Evolutionary conservation across 768 basidiomycete genomes (phyloP).

Genomic region (Mycena venus): DNA sequence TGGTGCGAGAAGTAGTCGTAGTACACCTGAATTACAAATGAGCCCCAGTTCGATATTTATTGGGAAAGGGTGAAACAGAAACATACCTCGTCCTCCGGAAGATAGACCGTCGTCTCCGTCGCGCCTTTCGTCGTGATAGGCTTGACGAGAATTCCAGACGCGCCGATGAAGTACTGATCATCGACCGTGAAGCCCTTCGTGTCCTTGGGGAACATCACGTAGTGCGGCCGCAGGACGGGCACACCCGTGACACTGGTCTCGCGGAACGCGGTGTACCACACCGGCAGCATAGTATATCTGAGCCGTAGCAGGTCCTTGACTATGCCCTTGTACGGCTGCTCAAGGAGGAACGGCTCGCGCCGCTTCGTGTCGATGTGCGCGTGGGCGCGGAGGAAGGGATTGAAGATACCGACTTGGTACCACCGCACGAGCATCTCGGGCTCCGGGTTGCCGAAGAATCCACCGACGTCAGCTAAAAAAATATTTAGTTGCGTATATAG

Average conservation of each 20-base stretch:
- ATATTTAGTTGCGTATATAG: neutral
- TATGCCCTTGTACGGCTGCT: constrained; percentile 90
- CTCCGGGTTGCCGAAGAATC: constrained; percentile 98
- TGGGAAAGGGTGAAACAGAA: neutral
- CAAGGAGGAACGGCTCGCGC: constrained; percentile 93
- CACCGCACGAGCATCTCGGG: constrained; percentile 96
- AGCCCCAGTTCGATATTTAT: neutral
- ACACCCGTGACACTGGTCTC: constrained; percentile 86
- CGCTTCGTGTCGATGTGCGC: constrained; percentile 98
- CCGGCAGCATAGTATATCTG: constrained; percentile 87
- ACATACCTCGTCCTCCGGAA: constrained; percentile 86
- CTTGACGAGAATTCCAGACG: constrained; percentile 90
- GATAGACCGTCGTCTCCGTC: constrained; percentile 80
- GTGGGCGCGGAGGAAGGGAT: constrained; percentile 98
- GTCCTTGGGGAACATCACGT: constrained; percentile 93
- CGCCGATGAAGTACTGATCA: constrained; percentile 94
- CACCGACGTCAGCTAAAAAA: constrained; percentile 91
- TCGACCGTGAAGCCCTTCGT: constrained; percentile 88
- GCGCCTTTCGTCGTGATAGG: constrained; percentile 86
- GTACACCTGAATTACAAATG: constrained; percentile 71
- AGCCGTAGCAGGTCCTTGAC: constrained; percentile 84
- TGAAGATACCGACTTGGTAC: constrained; percentile 96
- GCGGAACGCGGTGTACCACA: constrained; percentile 98
- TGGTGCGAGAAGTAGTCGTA: constrained; percentile 91
- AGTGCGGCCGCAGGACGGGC: constrained; percentile 96